Percentiles rank a stretch among this genome's conserved stretches.
Evolutionary conservation across 768 basidiomycete genomes (phyloP).

Genomic region (Lepiota subincarnata): DNA sequence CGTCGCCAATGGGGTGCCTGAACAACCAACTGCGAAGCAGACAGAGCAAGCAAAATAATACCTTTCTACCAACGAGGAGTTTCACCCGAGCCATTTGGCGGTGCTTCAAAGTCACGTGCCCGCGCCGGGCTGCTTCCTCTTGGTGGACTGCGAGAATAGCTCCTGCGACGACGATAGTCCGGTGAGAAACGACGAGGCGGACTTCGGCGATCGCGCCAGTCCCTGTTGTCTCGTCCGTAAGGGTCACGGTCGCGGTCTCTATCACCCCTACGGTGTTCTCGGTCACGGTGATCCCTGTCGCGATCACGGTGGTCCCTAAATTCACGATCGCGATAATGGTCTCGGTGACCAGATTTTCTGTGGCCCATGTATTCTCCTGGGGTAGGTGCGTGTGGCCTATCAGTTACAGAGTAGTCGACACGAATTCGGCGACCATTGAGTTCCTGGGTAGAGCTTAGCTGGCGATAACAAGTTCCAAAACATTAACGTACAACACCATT

Average conservation of each 20-base stretch:
- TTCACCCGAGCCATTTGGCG: constrained; percentile 26
- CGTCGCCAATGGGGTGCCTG: constrained; percentile 8
- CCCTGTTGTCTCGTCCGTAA: constrained; percentile 66
- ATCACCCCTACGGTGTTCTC: constrained; percentile 41
- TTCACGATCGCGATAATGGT: constrained; percentile 33
- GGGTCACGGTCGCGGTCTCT: constrained; percentile 56
- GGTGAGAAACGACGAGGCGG: constrained; percentile 74
- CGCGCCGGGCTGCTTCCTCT: constrained; percentile 52
- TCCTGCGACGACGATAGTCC: constrained; percentile 69
- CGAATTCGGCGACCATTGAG: constrained; percentile 94
- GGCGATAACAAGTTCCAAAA: constrained; percentile 1
- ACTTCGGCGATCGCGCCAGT: constrained; percentile 81
- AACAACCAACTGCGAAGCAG: constrained; percentile 15
- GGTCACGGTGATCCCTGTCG: constrained; percentile 34
- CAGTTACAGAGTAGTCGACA: constrained; percentile 95
- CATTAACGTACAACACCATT: constrained; percentile 77
- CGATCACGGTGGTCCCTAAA: constrained; percentile 33
- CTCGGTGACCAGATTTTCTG: constrained; percentile 48
- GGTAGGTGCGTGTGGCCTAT: constrained; percentile 90
- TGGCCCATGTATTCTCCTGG: constrained; percentile 99
- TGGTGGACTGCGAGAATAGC: constrained; percentile 78
- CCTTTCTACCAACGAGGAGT: constrained; percentile 60
- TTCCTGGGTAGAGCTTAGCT: constrained; percentile 46
- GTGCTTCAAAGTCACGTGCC: constrained; percentile 23
- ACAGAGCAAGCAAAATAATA: constrained; percentile 18